Percentiles rank a stretch among this genome's conserved stretches.
Evolutionary conservation across 2,329 filamentous ascomycete genomes (phyloP).

Genomic region (Aspergillus transmontanensis): DNA sequence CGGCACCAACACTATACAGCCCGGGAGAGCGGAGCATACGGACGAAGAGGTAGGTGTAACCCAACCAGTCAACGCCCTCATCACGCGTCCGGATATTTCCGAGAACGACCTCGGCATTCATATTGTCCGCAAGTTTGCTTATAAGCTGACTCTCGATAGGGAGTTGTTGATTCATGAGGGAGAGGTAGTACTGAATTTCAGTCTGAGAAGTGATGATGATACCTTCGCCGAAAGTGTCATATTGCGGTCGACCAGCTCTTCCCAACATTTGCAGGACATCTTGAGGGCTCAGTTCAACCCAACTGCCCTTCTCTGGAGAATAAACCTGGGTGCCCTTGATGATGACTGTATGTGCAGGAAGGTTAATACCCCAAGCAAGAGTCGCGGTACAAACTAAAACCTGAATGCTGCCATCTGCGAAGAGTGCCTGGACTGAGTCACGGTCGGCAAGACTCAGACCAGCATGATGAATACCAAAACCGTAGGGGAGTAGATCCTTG

Average conservation of each 20-base stretch:
- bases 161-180: slow-evolving; percentile 92
- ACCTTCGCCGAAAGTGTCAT: slow-evolving; percentile 95
- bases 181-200: slow-evolving; percentile 97
- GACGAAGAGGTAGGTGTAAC: slow-evolving; percentile 97
- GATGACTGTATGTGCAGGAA: slow-evolving; percentile 96
- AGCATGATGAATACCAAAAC: slow-evolving; percentile 97
- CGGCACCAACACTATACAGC: slow-evolving; percentile 90
- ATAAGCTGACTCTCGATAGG: slow-evolving; percentile 97
- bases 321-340: slow-evolving; percentile 99
- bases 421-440: slow-evolving; percentile 92
- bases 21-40: slow-evolving; percentile 96
- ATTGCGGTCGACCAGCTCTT: slow-evolving; percentile 93
- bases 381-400: slow-evolving; percentile 97
- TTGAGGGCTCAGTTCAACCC: slow-evolving; percentile 96
- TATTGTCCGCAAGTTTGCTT: slow-evolving; percentile 88
- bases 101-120: slow-evolving; percentile 94
- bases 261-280: slow-evolving; percentile 99
- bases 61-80: slow-evolving; percentile 98
- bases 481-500: slow-evolving; percentile 92
- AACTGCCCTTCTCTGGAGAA: slow-evolving; percentile 96
- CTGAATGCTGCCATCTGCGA: slow-evolving; percentile 86
- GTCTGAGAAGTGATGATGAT: slow-evolving; percentile 96
- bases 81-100: slow-evolving; percentile 90
- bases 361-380: slow-evolving; percentile 98
- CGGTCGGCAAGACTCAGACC: slow-evolving; percentile 96